These are phyloP conservation scores for Erodium texanum DNA, from an alignment of 441 rosid species.

Conservation along the genomic window DNA sequence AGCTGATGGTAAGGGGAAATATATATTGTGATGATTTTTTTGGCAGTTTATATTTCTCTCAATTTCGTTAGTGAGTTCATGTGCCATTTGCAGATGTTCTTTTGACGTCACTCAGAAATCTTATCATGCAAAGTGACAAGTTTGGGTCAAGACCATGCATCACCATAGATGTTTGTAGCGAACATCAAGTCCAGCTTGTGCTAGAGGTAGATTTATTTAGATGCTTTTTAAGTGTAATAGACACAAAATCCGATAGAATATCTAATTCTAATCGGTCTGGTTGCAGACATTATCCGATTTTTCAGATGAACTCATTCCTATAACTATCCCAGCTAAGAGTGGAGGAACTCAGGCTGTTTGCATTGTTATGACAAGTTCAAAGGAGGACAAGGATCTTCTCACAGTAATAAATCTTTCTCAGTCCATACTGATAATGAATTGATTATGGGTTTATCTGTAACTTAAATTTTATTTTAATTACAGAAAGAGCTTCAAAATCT, in stretches of 20 bases:
- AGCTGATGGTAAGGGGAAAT: conserved; percentile 39
- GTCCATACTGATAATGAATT: not conserved
- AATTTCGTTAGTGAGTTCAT: conserved; percentile 4
- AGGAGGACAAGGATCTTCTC: conserved; percentile 58
- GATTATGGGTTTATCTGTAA: not conserved
- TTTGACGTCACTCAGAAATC: conserved; percentile 45
- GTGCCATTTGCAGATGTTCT: conserved; percentile 40
- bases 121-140: conserved; percentile 50
- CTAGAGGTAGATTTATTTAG: conserved; percentile 43
- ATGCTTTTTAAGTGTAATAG: conserved; percentile 10
- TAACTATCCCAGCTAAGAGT: conserved; percentile 55
- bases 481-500: conserved; percentile 61
- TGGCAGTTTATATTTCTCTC: conserved; percentile 11
- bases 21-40: conserved; percentile 7
- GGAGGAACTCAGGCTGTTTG: conserved; percentile 66
- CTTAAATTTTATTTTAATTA: conserved; percentile 16
- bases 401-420: conserved; percentile 35
- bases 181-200: conserved; percentile 68
- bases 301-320: conserved; percentile 56
- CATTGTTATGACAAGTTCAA: conserved; percentile 56
- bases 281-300: conserved; percentile 57
- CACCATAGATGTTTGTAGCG: conserved; percentile 73
- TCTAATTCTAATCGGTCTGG: conserved; percentile 3
- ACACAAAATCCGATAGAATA: not conserved
- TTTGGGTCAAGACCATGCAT: conserved; percentile 62